Evolutionary conservation across 768 basidiomycete genomes (phyloP), one percentile per base, ranked within the genome.

Genomic region (Tremella yokohamensis): DNA sequence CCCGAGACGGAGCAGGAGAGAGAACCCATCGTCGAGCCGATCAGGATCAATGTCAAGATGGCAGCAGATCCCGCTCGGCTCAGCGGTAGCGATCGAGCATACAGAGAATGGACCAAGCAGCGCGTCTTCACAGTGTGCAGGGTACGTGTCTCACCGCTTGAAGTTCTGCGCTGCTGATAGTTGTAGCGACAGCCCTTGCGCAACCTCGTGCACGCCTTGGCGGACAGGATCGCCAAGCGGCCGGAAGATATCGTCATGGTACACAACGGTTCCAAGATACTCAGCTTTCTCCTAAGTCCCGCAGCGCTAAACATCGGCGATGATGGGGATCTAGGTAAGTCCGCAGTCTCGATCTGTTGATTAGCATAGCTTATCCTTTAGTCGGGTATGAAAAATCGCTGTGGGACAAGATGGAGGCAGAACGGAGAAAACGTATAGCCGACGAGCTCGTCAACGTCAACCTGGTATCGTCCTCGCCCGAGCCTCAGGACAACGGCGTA

Each of bases 171-270:
- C 37, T 53, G 25, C 40, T 40, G 20, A 11, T 11, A 38, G 65
- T 65, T 26, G 51, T 34, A 57, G 58, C 16, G 29, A 34, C 29
- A 34, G 29, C 61, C 60, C 1, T 38, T 70, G 18, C 48, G 52
- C 13, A 48, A 26, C 8, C 37, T 58, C 16, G 34, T 68, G 26
- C 37, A 47, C 8, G 50, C 53, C 11, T 45, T 68, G 12, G 64
- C 66, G 9, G 56, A 64, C 8, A 38, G 53, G 8, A 44, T 68
- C 6, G 44, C 56, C 20, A 61, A 62, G 38, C 26, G 26, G 34
- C 25, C 62, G 1, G 58, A 62, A 16, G 66, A 68, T 11, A n/a
- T 70, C 19, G 49, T 65, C 7, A 26, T 68, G 7, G 56, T 57
- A 11, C 58, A 68, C 40, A 47, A 66, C 13, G 60, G 54, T 44